Evolutionary conservation across 2,329 filamentous ascomycete genomes (phyloP).

Genomic region (Zalaria sp.): DNA sequence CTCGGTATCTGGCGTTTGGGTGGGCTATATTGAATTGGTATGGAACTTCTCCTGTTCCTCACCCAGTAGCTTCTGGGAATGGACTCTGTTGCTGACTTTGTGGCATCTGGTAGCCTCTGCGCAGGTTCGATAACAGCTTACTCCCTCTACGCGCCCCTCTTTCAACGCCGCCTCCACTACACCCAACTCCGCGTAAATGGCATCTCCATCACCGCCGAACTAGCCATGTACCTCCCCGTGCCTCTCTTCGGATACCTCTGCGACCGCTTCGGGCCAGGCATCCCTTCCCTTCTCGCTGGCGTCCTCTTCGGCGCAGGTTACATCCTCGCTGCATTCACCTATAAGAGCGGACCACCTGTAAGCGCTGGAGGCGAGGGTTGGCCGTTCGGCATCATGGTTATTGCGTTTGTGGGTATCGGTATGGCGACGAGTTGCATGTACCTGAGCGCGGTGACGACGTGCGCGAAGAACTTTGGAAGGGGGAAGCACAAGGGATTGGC

Average conservation of each 20-base stretch:
- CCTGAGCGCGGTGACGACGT: slow-evolving; percentile 78
- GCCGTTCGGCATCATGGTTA: slow-evolving; percentile 71
- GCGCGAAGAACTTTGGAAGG: slow-evolving; percentile 93
- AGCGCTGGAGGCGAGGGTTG: slow-evolving; percentile 41
- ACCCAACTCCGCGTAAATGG: slow-evolving; percentile 86
- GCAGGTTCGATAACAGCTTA: slow-evolving; percentile 88
- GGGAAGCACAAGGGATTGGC: slow-evolving; percentile 80
- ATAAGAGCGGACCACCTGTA: slow-evolving; percentile 41
- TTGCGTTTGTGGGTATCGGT: slow-evolving; percentile 73
- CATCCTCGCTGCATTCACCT: slow-evolving; percentile 66
- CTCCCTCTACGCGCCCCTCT: slow-evolving; percentile 82
- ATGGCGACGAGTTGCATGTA: slow-evolving; percentile 82
- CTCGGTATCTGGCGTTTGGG: slow-evolving; percentile 42
- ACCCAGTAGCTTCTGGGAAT: not conserved
- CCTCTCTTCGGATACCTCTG: slow-evolving; percentile 81
- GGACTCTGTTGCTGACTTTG: too few relatives aligned
- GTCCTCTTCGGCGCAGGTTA: slow-evolving; percentile 71
- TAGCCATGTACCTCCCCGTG: slow-evolving; percentile 86
- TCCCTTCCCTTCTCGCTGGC: slow-evolving; percentile 59
- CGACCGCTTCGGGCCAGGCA: slow-evolving; percentile 71
- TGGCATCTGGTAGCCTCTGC: slow-evolving; percentile 41
- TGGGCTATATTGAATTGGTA: slow-evolving; percentile 48
- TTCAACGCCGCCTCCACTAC: slow-evolving; percentile 77
- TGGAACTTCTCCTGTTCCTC: slow-evolving; percentile 4
- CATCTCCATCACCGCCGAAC: slow-evolving; percentile 71